These are phyloP conservation scores for Trichomonas vaginalis DNA, from an alignment of 208 protist species.

Conservation along the genomic window DNA sequence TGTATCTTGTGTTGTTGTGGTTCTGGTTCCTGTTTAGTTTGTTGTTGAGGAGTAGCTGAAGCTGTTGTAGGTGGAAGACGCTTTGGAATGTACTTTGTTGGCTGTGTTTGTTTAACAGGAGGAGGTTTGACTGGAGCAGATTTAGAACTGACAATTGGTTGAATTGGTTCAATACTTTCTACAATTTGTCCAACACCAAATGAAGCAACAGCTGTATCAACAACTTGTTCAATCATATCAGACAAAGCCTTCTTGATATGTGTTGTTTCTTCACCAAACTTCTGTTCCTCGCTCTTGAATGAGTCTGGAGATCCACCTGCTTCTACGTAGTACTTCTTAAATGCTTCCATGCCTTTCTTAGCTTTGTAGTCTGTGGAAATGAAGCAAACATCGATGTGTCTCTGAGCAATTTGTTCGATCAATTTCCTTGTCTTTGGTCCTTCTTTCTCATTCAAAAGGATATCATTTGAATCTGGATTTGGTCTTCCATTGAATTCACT, in stretches of 20 bases:
- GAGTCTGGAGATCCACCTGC: neutral
- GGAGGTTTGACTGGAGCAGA: neutral
- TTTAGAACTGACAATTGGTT: neutral
- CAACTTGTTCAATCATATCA: neutral
- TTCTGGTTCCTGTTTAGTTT: neutral
- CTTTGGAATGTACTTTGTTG: neutral
- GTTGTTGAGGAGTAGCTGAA: neutral
- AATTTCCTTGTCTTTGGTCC: neutral
- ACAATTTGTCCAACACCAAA: neutral
- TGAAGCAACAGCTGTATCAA: conserved; percentile 6
- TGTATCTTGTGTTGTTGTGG: neutral
- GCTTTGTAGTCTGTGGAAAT: neutral
- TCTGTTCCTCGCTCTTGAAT: neutral
- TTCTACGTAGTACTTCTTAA: neutral
- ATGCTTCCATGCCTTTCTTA: neutral
- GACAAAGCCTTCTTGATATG: neutral
- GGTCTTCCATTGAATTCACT: neutral
- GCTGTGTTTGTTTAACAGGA: neutral
- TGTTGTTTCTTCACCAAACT: neutral
- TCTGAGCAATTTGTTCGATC: neutral
- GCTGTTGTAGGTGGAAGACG: no score
- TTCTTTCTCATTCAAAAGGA: neutral
- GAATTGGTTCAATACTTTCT: neutral
- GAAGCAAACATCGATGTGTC: neutral
- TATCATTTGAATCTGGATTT: neutral